Base-by-base conservation (phyloP, 2,329 filamentous ascomycete species). In the Nemania abortiva region DNA sequence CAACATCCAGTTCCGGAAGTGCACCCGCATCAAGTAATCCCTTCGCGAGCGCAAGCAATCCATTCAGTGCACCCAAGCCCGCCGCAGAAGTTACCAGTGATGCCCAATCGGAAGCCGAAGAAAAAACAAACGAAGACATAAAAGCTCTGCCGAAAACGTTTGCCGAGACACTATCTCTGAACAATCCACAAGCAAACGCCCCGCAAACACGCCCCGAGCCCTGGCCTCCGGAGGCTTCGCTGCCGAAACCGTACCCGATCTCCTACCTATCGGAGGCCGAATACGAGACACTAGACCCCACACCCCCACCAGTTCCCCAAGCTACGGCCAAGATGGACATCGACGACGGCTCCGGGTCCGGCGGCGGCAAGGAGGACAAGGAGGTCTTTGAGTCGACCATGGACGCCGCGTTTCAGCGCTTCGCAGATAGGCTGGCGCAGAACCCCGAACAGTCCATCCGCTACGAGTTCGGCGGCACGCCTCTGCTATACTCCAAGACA, bases 261-360 rank as follows among this genome's bases (percentile, higher is more conserved):
- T 92, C 91, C 77, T 93, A 94, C 83, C 89, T 95, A 53, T 86
- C 91, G 59, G 96, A 98, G 74, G 95, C 95, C 60, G 95, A 97
- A 77, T 97, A 93, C 81, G 96, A 99, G 81, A 92, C 92, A 3
- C 87, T 98, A 29, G 93, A 93, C 70, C 89, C 73, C 75, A 84
- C 78, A 2, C 86, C 87, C 0, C 81, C 81, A 34, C 86, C 87
- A 52, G 85, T 86, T 42, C 84, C 84, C 68, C 79, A 82, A 45
- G 83, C 83, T 15, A 84, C 87, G 65, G 81, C 84, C 15, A 81
- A 83, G 10, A 84, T 88, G 76, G 85, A 87, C 55, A 68, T 84
- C 10, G 83, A 84, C 69, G 79, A 81, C 27, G 80, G 81, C 10
- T 70, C 75, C 0, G 68, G 77, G 54, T 65, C 34, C 11, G 31